These are phyloP conservation scores for Pseudocercospora fijiensis DNA, from an alignment of 2,329 filamentous ascomycete species.

Conservation along the genomic window DNA sequence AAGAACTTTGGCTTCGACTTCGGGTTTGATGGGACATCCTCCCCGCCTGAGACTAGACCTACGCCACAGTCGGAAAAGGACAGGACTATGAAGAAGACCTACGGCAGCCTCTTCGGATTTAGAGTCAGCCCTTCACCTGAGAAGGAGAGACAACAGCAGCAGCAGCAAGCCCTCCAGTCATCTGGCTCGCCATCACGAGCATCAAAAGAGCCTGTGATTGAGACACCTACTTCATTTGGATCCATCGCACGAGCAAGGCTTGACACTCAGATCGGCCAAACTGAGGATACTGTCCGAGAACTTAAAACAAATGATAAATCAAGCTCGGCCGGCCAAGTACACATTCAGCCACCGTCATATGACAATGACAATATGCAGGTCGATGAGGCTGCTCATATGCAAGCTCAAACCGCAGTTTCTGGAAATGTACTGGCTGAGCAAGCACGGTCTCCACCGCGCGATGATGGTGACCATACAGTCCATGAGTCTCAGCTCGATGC, in stretches of 20 bases:
- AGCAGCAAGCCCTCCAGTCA: not conserved
- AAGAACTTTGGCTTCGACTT: slow-evolving; percentile 21
- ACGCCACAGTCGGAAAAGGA: slow-evolving; percentile 35
- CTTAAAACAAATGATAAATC: not conserved
- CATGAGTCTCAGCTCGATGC: not conserved
- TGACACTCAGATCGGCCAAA: not conserved
- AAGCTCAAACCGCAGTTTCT: not conserved
- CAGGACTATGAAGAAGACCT: slow-evolving; percentile 33
- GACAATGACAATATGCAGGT: not conserved
- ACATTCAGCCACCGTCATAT: not conserved
- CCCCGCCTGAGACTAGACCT: slow-evolving; percentile 8
- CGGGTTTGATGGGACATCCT: slow-evolving; percentile 25
- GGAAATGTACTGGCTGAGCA: not conserved
- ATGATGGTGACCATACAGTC: not conserved
- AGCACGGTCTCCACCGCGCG: not conserved
- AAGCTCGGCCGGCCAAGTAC: no score
- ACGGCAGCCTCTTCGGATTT: slow-evolving; percentile 36
- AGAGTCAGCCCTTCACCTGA: slow-evolving; percentile 30
- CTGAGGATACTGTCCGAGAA: not conserved
- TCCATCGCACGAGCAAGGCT: not conserved
- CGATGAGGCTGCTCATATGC: not conserved
- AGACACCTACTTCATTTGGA: slow-evolving; percentile 16
- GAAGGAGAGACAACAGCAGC: slow-evolving; percentile 15
- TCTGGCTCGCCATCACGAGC: not conserved
- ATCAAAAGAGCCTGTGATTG: not conserved